These are phyloP conservation scores for Atkinsonella texensis DNA, from an alignment of 2,329 filamentous ascomycete genomes.

Conservation along the genomic window DNA sequence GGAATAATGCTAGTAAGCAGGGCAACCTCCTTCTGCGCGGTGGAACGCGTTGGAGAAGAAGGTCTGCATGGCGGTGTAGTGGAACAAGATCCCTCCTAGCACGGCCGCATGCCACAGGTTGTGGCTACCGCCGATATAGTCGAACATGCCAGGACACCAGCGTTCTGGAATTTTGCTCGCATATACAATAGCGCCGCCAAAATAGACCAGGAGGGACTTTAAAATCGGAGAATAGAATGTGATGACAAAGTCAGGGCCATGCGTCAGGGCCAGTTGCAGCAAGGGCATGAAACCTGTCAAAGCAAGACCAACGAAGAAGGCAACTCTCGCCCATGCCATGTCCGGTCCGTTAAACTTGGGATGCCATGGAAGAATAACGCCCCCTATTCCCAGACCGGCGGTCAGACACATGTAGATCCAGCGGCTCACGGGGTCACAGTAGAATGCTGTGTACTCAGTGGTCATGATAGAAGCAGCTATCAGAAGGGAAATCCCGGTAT, in stretches of 20 bases:
- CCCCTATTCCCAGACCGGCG: conserved; percentile 67
- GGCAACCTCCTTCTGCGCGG: conserved; percentile 50
- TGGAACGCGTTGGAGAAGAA: conserved; percentile 75
- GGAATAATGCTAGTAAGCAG: conserved; percentile 31
- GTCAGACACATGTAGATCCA: conserved; percentile 80
- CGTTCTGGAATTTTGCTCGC: conserved; percentile 86
- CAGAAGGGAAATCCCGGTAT: conserved; percentile 90
- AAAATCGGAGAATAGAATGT: conserved; percentile 81
- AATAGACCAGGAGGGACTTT: conserved; percentile 79
- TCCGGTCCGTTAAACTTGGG: conserved; percentile 86
- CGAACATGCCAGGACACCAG: conserved; percentile 86
- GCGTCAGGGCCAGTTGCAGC: conserved; percentile 66
- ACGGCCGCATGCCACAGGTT: conserved; percentile 98
- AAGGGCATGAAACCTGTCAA: conserved; percentile 83
- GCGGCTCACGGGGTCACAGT: conserved; percentile 82
- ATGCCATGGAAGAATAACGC: conserved; percentile 91
- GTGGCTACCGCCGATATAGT: conserved; percentile 90
- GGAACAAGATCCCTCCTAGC: conserved; percentile 89
- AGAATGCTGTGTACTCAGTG: conserved; percentile 96
- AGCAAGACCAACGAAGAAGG: conserved; percentile 80
- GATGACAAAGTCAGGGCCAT: conserved; percentile 68
- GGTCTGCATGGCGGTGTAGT: conserved; percentile 91
- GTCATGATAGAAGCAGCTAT: conserved; percentile 96
- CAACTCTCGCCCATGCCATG: conserved; percentile 86
- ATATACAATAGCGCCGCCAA: conserved; percentile 75